A percentile compares a stretch with the other conserved stretches of the same genome.
Evolutionary conservation across 768 basidiomycete genomes (phyloP).

Genomic region (Lactarius hatsudake): DNA sequence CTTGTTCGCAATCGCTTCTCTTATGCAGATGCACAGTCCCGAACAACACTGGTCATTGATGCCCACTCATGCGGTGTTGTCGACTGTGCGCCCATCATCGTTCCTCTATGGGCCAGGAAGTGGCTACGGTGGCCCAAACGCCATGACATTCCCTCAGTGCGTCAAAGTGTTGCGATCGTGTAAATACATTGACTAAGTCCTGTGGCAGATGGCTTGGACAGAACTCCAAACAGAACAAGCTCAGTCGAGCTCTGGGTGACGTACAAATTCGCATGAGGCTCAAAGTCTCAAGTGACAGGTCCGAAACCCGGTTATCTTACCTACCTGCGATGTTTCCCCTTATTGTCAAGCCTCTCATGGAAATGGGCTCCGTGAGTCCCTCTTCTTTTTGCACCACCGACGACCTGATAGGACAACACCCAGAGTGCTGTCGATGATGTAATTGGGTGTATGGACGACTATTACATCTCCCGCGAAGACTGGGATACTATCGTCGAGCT

Average conservation of each 20-base stretch:
- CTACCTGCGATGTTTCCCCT: slow-evolving; percentile 83
- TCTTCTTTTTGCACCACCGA: not conserved
- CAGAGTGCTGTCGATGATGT: slow-evolving; percentile 79
- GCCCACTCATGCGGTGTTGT: slow-evolving; percentile 90
- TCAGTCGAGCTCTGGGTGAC: slow-evolving; percentile 77
- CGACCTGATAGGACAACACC: slow-evolving; percentile 3
- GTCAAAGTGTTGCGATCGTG: slow-evolving; percentile 31
- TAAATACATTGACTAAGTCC: slow-evolving; percentile 1
- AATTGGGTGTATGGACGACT: slow-evolving; percentile 89
- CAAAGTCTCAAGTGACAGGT: slow-evolving; percentile 85
- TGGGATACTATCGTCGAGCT: slow-evolving; percentile 97
- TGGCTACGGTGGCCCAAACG: slow-evolving; percentile 63
- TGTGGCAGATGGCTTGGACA: slow-evolving; percentile 87
- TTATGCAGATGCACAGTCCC: slow-evolving; percentile 44
- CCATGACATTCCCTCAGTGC: slow-evolving; percentile 82
- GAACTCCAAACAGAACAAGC: slow-evolving; percentile 89
- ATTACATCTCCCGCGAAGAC: slow-evolving; percentile 89
- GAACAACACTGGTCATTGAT: slow-evolving; percentile 97
- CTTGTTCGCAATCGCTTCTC: not conserved
- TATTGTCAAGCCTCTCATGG: slow-evolving; percentile 75
- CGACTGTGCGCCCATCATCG: slow-evolving; percentile 85
- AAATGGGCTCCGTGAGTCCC: slow-evolving; percentile 67
- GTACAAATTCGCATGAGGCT: slow-evolving; percentile 95
- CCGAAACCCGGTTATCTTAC: slow-evolving; percentile 89
- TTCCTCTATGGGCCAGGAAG: slow-evolving; percentile 71